Base-by-base conservation (phyloP, 176 grass and related monocot genomes). In the Hordeum marinum region DNA sequence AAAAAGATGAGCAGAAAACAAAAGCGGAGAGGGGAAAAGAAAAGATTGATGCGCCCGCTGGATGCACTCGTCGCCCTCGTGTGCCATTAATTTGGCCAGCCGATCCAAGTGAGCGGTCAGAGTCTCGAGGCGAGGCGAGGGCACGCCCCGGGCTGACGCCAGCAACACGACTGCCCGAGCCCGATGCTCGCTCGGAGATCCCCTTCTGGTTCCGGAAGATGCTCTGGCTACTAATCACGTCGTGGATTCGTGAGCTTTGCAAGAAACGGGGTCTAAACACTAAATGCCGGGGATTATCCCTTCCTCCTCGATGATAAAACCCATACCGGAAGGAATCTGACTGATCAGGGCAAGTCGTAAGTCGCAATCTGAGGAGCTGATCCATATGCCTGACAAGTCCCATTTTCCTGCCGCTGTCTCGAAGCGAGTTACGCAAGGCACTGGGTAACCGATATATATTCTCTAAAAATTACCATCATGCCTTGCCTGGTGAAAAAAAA, bases 41-140 rank as follows among this genome's bases (percentile, higher is more conserved):
- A 57, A 57, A 60, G 75, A 58, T 65, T 7, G 76, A 62, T 62
- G 76, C 55, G 76, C 74, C 74, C 48, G 80, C 64, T 82, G 46
- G 80, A 48, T 59, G 46, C 82, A 1, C 58, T 11, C 50, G 57
- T 75, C 82, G 11, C 40, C 20, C 59, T 64, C 82, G 82, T 76
- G 58, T 64, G 27, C 58, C 57, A 84, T 76, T 80, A 36, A 84
- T 75, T 76, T 63, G 64, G 25, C 26, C 61, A 34, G 61, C 15
- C n/a, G 10, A 62, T 15, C 7, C 14, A 4, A 43, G 39, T n/a
- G 36, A n/a, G 68, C 12, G 68, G 1, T 45, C 68, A 12, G 1
- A 21, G 17, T 55, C 71, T 26, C 71, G 26, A 48, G 18, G 9
- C 25, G 14, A 29, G 29, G 29, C 29, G 1, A 64, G 8, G 21